These are phyloP conservation scores for Angophora floribunda DNA, from an alignment of 345 rosid species.

Conservation along the genomic window DNA sequence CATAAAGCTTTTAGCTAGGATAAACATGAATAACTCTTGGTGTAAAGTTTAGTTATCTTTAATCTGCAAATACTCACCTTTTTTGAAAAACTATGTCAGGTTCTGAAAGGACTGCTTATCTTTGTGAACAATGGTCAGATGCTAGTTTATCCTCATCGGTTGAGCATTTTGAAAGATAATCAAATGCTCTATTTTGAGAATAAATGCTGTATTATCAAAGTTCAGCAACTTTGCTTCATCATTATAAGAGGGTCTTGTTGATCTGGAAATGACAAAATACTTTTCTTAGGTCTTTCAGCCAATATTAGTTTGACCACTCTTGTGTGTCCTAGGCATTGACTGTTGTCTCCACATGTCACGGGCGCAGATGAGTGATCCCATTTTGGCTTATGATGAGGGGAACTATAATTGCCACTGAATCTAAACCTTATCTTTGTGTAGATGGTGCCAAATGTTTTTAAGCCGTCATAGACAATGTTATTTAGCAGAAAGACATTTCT, in stretches of 20 bases:
- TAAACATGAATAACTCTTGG: background rate
- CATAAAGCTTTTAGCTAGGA: background rate
- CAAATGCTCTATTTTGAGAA: background rate
- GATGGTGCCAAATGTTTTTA: background rate
- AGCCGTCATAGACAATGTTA: background rate
- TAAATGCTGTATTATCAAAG: background rate
- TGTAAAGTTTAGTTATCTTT: background rate
- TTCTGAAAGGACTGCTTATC: background rate
- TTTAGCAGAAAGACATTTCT: background rate
- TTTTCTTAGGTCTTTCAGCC: background rate
- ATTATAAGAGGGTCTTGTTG: background rate
- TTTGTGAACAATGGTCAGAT: background rate
- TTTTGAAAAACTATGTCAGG: background rate
- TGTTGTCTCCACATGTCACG: background rate
- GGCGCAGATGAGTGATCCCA: background rate
- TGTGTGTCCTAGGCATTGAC: background rate
- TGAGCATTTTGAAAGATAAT: background rate
- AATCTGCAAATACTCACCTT: background rate
- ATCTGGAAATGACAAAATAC: background rate
- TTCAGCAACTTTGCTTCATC: background rate
- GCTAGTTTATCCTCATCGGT: background rate
- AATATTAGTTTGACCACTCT: background rate
- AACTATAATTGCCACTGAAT: background rate
- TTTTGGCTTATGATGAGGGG: background rate
- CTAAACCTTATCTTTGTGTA: background rate